Evolutionary conservation across 805 yeast genomes (phyloP).

Genomic region (Pichia manshurica): DNA sequence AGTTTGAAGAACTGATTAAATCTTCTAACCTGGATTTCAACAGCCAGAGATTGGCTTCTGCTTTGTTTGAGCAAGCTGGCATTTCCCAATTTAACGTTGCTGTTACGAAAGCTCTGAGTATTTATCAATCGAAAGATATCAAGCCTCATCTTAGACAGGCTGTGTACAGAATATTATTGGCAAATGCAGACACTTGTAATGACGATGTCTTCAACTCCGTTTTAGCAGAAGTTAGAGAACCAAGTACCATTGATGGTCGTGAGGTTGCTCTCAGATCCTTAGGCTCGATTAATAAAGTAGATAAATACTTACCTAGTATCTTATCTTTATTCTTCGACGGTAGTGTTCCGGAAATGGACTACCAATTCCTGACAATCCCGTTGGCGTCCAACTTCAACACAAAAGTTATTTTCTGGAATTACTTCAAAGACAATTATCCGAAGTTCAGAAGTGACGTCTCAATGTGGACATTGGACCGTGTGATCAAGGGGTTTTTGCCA

Average conservation of each 20-base stretch:
- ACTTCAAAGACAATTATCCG: constrained; percentile 43
- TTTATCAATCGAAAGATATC: constrained; percentile 9
- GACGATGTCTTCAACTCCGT: constrained; percentile 35
- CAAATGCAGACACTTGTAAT: constrained; percentile 32
- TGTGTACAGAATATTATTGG: constrained; percentile 39
- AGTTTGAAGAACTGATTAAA: constrained; percentile 24
- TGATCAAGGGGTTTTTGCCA: constrained; percentile 32
- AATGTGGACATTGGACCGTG: constrained; percentile 32
- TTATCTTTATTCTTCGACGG: constrained; percentile 38
- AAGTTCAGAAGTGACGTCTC: constrained; percentile 37
- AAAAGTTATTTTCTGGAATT: constrained; percentile 43
- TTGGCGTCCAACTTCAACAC: constrained; percentile 42
- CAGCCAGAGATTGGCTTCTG: constrained; percentile 32
- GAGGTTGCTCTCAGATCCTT: constrained; percentile 54
- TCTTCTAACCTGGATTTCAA: constrained; percentile 17
- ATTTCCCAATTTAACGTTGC: constrained; percentile 34
- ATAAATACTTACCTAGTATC: constrained; percentile 32
- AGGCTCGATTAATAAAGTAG: constrained; percentile 39
- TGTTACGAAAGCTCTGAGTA: constrained; percentile 18
- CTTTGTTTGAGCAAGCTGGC: constrained; percentile 39
- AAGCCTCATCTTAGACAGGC: constrained; percentile 40
- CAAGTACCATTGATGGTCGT: constrained; percentile 51
- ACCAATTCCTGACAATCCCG: constrained; percentile 43
- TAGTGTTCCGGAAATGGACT: constrained; percentile 52
- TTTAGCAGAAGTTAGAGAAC: constrained; percentile 41